Base-by-base conservation (phyloP, 2,329 filamentous ascomycete genomes). In the Colletotrichum filicis region DNA sequence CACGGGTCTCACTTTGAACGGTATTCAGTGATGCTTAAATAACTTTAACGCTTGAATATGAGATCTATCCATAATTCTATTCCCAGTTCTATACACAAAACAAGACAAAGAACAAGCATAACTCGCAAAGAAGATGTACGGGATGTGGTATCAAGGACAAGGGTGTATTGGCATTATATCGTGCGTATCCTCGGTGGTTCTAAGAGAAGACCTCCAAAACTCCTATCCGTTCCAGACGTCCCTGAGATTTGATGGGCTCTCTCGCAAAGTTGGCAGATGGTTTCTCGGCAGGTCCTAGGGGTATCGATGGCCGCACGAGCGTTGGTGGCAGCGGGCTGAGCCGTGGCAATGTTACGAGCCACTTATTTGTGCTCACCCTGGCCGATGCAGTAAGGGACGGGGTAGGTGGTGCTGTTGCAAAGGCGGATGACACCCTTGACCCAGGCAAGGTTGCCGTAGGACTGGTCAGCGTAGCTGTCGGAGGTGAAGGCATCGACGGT, bases 351-450 rank as follows among this genome's bases (percentile, higher is more conserved):
- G 16, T 11, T 24, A 26, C n/a, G 55, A 32, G 16, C 52, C 42
- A 56, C 56, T 66, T 60, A 73, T 19, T 22, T 26, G 61, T 73
- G 71, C 26, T 24, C 28, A 7, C 82, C 83, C 11, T 78, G 75
- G 55, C 83, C 83, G 22, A 81, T 68, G 76, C 83, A 85, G 75
- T 75, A 83, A 16, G 78, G 78, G 32, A 85, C 53, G 5, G 83
- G 83, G 64, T 82, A 82, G 1, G 42, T 71, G 56, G 81, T 80
- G 67, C 80, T 79, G 49, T 77, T 79, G 77, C 83, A 85, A 2
- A 85, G 77, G 7, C 74, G 70, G 60, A 85, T 84, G 11, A 79
- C 76, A 14, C 83, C 83, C 76, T 83, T 79, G 11, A 85, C 83
- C 83, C 83, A 85, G 28, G 73, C 71, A 72, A 85, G 69, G 42